These are phyloP conservation scores for Globisporangium nunn DNA, from an alignment of 352 stramenopile species.

Conservation along the genomic window DNA sequence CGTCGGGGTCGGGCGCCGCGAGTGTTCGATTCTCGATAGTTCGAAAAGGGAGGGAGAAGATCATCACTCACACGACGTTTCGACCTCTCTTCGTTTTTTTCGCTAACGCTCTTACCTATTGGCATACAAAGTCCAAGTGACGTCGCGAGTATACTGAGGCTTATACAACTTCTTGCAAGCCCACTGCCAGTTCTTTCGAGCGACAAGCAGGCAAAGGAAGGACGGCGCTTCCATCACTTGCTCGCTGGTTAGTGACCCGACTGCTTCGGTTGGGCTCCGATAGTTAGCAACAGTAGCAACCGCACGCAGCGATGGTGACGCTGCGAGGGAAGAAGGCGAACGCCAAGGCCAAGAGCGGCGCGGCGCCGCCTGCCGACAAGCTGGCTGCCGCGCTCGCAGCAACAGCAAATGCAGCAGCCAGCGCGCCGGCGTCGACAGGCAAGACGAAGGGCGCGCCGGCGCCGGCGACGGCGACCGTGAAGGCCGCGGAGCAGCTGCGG, in stretches of 20 bases:
- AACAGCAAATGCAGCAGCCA: slow-evolving; percentile 4
- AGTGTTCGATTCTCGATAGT: not conserved
- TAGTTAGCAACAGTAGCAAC: not conserved
- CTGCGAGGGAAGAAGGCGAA: slow-evolving; percentile 71
- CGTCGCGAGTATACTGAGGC: too few species aligned
- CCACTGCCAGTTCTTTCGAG: not conserved
- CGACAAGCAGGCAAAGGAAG: not conserved
- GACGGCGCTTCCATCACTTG: not conserved
- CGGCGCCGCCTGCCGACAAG: slow-evolving; percentile 28
- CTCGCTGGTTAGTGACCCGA: too few species aligned
- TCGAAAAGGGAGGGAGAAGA: not conserved
- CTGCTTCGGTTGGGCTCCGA: too few species aligned
- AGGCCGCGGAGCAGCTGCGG: slow-evolving; percentile 16
- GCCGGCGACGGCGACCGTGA: slow-evolving; percentile 3
- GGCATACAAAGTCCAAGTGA: not conserved
- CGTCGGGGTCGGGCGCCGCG: too few species aligned
- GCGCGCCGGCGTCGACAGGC: not conserved
- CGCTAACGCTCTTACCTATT: not conserved
- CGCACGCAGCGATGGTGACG: slow-evolving; percentile 41
- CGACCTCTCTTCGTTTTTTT: not conserved
- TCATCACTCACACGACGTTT: not conserved
- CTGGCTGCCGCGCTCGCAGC: slow-evolving; percentile 20
- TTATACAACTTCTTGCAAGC: not conserved
- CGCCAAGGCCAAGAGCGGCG: slow-evolving; percentile 49
- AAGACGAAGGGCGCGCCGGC: not conserved